Evolutionary conservation across 345 rosid genomes (phyloP).

Genomic region (Brassica nigra): DNA sequence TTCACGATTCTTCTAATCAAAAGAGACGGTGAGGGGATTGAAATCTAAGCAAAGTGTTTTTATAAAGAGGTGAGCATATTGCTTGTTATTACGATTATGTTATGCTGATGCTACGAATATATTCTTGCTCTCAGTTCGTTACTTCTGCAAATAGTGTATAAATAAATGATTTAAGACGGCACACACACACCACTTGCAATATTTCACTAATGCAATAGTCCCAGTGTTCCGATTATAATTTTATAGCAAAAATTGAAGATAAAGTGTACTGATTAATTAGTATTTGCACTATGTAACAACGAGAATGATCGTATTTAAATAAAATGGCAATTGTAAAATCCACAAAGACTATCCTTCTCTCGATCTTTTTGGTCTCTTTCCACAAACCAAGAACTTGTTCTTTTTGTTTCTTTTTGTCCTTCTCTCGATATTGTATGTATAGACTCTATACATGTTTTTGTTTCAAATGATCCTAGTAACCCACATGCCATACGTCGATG

Average conservation of each 20-base stretch:
- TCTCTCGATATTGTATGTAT: too few relatives aligned
- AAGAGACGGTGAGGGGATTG: neutral
- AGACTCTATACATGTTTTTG: too few relatives aligned
- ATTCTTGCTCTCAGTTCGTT: neutral
- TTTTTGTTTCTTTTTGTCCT: too few relatives aligned
- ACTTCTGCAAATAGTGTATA: neutral
- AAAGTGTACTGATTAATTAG: neutral
- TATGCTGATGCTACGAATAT: neutral
- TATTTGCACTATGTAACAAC: slow-evolving; percentile 5
- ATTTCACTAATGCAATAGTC: slow-evolving; percentile 9
- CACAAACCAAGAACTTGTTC: slow-evolving; percentile 21
- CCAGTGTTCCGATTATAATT: neutral
- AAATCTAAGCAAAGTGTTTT: neutral
- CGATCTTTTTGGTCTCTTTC: neutral
- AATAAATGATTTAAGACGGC: neutral
- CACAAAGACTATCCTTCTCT: neutral
- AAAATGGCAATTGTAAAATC: neutral
- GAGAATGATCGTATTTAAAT: neutral
- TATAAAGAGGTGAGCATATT: neutral
- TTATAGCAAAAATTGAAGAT: neutral
- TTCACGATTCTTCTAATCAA: neutral
- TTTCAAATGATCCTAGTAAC: too few relatives aligned
- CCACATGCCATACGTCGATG: neutral
- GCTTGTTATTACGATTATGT: neutral
- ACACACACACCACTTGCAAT: neutral